Evolutionary conservation across 2,329 filamentous ascomycete species (phyloP), one percentile per base, ranked within the genome.

Genomic region (Penicillium brasilianum): DNA sequence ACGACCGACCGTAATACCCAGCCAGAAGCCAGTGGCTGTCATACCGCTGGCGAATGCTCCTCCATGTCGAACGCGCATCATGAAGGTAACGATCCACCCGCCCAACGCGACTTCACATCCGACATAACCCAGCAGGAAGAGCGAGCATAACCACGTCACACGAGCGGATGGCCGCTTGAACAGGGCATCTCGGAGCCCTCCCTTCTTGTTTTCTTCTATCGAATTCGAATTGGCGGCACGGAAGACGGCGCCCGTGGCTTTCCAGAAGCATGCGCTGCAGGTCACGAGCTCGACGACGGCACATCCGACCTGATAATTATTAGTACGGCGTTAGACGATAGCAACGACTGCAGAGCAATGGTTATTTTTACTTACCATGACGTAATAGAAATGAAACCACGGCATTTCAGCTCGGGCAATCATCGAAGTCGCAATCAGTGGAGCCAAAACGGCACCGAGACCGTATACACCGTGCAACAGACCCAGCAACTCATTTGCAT

Each of bases 1-100:
- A 1, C 92, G 82, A 0, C 92, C 92, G 0, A 92, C 75, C 0
- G 91, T 93, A 64, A 96, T 83, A 0, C 92, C 92, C 46, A 92
- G 84, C 92, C 92, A 96, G 78, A 94, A 96, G 0, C 91, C 88
- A 0, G 91, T 94, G 0, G 88, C 88, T 0, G 87, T 87, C 78
- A 95, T 86, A 2, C 92, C 92, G 36, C 89, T 88, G 2, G 87
- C 83, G 70, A 95, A 94, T 0, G 87, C 80, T 25, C 81, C 83
- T 3, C 88, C 91, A 39, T 88, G 76, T 14, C 93, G 85, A 25
- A 93, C 88, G 20, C 85, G 81, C n/a, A 93, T 87, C 91, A 96
- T 96, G 73, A 96, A 96, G 0, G 88, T 89, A 52, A 92, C 88
- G 64, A 96, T 89, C 91, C 91, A 95, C 16, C 91, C 91, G 20